phyloP scores from a whole-genome alignment of 1,284 basidiomycete species.

The Trichosporon sp. region DNA sequence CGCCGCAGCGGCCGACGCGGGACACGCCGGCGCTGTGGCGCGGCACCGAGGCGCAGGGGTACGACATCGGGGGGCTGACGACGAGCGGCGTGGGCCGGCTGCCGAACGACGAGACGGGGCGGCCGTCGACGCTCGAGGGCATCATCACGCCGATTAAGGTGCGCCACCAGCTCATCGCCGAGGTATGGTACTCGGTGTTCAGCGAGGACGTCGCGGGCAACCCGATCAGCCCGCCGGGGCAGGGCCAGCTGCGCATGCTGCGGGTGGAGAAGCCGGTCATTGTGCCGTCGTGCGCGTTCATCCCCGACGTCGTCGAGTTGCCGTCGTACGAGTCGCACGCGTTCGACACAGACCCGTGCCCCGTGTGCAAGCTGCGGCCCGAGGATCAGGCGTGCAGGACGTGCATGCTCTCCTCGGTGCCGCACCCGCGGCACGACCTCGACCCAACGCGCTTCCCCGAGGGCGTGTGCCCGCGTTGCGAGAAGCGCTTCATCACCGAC shows the following conservation, averaged over 20 bases:
- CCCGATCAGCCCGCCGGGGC: background rate
- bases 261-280: conserved; percentile 11
- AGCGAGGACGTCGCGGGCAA: conserved; percentile 28
- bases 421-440: conserved; percentile 32
- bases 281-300: conserved; percentile 17
- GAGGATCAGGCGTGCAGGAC: conserved; percentile 21
- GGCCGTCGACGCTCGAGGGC: conserved; percentile 36
- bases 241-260: conserved; percentile 14
- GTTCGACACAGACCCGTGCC: conserved; percentile 19
- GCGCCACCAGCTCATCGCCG: conserved; percentile 31
- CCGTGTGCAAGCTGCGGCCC: conserved; percentile 17
- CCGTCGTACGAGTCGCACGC: conserved; percentile 20
- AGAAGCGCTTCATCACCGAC: conserved; percentile 23
- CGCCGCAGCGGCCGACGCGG: conserved; percentile 11
- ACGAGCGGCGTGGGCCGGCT: conserved; percentile 25
- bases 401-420: conserved; percentile 24
- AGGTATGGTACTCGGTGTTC: conserved; percentile 39
- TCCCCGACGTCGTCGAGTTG: conserved; percentile 21
- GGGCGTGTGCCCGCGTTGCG: conserved; percentile 31
- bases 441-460: conserved; percentile 27
- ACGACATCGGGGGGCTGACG: conserved; percentile 14
- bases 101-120: conserved; percentile 34
- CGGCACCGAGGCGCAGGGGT: conserved; percentile 19
- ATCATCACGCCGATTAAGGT: conserved; percentile 39
- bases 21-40: conserved; percentile 31